A percentile compares a stretch with the other conserved stretches of the same genome.
phyloP scores from a whole-genome alignment of 331 rosid species.

The Acacia pycnantha region DNA sequence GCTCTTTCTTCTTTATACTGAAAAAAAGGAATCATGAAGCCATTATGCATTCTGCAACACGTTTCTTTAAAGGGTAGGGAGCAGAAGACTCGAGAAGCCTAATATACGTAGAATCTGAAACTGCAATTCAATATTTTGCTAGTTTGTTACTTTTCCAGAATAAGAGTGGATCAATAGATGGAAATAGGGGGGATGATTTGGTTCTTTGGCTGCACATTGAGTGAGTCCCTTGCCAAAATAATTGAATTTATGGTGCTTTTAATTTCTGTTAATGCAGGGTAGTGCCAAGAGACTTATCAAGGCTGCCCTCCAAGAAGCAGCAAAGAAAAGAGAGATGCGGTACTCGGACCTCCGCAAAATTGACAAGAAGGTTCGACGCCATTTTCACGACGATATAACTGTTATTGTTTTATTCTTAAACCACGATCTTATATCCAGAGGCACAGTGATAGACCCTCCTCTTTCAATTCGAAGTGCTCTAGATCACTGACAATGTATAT shows the following conservation, averaged over 20 bases:
- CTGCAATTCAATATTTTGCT: not conserved
- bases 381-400: constrained; percentile 85
- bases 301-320: constrained; percentile 93
- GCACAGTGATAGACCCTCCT: constrained; percentile 45
- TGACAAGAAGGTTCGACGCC: constrained; percentile 88
- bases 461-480: constrained; percentile 62
- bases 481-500: constrained; percentile 46
- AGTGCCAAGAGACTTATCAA: constrained; percentile 85
- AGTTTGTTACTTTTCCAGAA: not conserved
- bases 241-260: constrained; percentile 1
- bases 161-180: not conserved
- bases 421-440: constrained; percentile 79
- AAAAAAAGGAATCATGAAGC: not conserved
- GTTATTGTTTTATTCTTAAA: constrained; percentile 89
- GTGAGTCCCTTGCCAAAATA: not conserved
- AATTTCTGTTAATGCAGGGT: constrained; percentile 58
- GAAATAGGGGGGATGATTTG: not conserved
- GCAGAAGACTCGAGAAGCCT: not conserved
- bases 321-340: constrained; percentile 82
- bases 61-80: not conserved
- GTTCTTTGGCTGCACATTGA: not conserved
- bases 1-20: not conserved
- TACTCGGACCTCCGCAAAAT: constrained; percentile 80
- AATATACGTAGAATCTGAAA: not conserved
- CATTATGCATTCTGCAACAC: not conserved